Conservation (phyloP, 345 rosid species). For the Passiflora organensis region DNA sequence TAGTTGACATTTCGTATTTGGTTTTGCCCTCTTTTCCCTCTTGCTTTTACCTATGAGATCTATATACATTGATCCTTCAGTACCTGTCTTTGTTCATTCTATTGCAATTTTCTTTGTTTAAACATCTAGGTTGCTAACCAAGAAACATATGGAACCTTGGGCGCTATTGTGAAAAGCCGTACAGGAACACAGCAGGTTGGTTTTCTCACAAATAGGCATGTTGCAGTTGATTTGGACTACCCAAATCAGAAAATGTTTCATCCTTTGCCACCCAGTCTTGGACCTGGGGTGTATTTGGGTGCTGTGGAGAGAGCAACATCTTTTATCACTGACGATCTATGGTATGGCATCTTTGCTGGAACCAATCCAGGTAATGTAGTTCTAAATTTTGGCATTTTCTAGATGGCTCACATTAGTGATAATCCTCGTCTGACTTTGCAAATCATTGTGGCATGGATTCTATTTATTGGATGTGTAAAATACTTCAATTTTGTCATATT, state of each 20-base stretch:
- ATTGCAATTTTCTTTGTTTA: conserved; percentile 10
- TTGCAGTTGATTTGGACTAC: conserved; percentile 89
- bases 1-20: too few species aligned
- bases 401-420: too few species aligned
- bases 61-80: too few species aligned
- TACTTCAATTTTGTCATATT: too few species aligned
- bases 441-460: too few species aligned
- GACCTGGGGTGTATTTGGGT: conserved; percentile 96
- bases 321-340: conserved; percentile 88
- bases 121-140: conserved; percentile 82
- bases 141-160: conserved; percentile 92
- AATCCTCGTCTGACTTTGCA: too few species aligned
- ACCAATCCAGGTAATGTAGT: conserved; percentile 79
- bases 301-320: conserved; percentile 99
- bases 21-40: too few species aligned
- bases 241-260: conserved; percentile 99
- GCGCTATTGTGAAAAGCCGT: conserved; percentile 91
- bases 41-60: too few species aligned
- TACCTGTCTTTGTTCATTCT: too few species aligned
- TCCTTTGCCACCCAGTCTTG: conserved; percentile 95
- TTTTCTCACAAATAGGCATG: conserved; percentile 94
- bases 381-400: neutral
- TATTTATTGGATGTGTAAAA: too few species aligned
- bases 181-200: conserved; percentile 89
- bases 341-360: conserved; percentile 96